Evolutionary conservation across 2,329 filamentous ascomycete genomes (phyloP).

Genomic region (Decorospora gaudefroyi): DNA sequence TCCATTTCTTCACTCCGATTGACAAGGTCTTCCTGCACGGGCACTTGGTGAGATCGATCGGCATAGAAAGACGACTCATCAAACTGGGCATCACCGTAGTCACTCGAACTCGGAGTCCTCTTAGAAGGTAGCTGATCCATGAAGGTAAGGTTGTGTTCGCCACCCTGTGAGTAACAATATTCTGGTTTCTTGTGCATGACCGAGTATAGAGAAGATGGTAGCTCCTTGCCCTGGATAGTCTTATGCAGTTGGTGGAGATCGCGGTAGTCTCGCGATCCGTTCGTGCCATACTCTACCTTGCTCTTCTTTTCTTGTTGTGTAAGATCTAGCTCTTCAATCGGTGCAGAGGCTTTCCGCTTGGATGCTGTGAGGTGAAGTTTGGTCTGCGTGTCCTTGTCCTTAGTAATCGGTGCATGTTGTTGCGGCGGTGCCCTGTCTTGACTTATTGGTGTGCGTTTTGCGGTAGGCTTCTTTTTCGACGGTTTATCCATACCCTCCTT

Average conservation of each 20-base stretch:
- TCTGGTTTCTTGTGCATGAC: conserved; percentile 36
- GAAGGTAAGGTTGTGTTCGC: conserved; percentile 31
- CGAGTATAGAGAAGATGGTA: conserved; percentile 26
- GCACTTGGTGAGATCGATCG: not conserved
- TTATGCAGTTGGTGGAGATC: conserved; percentile 36
- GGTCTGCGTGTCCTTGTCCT: conserved; percentile 29
- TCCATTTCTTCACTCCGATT: not conserved
- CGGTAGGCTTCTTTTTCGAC: conserved; percentile 49
- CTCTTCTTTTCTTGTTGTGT: conserved; percentile 40
- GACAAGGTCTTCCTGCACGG: not conserved
- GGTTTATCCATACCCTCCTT: conserved; percentile 71
- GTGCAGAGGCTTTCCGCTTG: conserved; percentile 31
- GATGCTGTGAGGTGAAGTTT: conserved; percentile 35
- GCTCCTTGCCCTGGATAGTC: conserved; percentile 27
- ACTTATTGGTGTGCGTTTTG: conserved; percentile 28
- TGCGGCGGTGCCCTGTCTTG: conserved; percentile 11
- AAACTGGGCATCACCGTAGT: conserved; percentile 36
- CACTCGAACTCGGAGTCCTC: conserved; percentile 24
- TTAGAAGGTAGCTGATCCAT: conserved; percentile 4
- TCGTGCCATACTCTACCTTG: conserved; percentile 21
- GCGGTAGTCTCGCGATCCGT: conserved; percentile 26
- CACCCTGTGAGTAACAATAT: conserved; percentile 34
- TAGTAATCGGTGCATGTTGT: conserved; percentile 3
- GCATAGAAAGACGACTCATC: conserved; percentile 19
- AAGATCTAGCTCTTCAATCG: conserved; percentile 41